Base-by-base conservation (phyloP, 228 moss, liverwort and hornwort genomes). In the Sphagnum magellanicum region DNA sequence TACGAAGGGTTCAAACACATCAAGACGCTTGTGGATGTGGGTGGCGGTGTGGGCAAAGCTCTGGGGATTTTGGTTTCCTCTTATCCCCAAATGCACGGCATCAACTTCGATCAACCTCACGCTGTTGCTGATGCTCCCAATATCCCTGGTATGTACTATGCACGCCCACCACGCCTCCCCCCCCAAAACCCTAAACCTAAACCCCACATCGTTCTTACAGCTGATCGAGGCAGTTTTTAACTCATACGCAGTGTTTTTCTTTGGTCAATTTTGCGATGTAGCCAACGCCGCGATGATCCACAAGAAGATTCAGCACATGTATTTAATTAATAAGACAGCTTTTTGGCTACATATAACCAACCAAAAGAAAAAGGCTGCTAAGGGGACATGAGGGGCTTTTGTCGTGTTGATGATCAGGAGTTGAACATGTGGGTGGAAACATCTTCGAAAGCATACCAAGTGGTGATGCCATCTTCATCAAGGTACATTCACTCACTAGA, bases 31-130 rank as follows among this genome's bases (percentile, higher is more conserved):
- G 85, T 85, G 15, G 88, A 88, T 47, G 83, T 82, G 17, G 86
- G 86, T 13, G 85, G 88, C 15, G 74, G 80, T 49, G 15, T 75
- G 14, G 85, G 85, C 12, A 16, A 49, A n/a, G 52, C 70, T 4
- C 32, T 83, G 51, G 70, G 78, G n/a, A 16, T 70, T 60, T 75
- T 89, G 16, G 76, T 83, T 11, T 70, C 53, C 8, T 58, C 64
- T 0, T 67, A 83, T 73, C 81, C 83, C 47, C 75, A 77, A 50
- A 77, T 83, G 48, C 73, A 65, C 46, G 85, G 82, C 10, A 81
- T 77, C 75, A 85, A 82, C 61, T 88, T 88, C 64, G 82, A 88
- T 64, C 75, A 66, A 53, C 78, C 76, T 51, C 75, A 79, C 51
- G 78, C 69, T 8, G 61, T 84, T 0, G 73, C 72, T 0, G 5